Evolutionary conservation across 345 rosid genomes (phyloP).

Genomic region (Carallia brachiata): DNA sequence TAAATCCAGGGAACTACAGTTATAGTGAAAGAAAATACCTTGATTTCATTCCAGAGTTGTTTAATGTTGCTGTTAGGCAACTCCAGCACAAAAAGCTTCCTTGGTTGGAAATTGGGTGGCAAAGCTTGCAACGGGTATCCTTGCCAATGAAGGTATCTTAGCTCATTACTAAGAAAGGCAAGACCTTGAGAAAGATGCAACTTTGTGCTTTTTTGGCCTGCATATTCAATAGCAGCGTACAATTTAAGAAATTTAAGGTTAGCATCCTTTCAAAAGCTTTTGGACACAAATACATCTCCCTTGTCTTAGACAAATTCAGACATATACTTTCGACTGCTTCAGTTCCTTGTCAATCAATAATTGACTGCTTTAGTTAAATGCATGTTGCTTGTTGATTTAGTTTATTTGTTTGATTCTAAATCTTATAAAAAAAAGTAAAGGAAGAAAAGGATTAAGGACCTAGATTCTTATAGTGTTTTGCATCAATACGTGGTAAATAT

Average conservation of each 20-base stretch:
- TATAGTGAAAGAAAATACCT: not conserved
- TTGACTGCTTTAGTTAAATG: not conserved
- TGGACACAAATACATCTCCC: not conserved
- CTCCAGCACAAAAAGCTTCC: slow-evolving; percentile 6
- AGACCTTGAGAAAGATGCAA: not conserved
- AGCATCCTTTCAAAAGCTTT: not conserved
- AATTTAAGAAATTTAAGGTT: not conserved
- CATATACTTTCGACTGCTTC: not conserved
- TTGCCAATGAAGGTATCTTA: slow-evolving; percentile 8
- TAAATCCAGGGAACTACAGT: not conserved
- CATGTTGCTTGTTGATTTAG: not conserved
- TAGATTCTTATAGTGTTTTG: slow-evolving; percentile 5
- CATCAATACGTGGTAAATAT: slow-evolving; percentile 7
- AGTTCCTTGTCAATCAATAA: not conserved
- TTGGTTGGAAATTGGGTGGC: slow-evolving; percentile 3
- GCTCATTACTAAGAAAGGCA: not conserved
- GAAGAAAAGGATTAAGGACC: not conserved
- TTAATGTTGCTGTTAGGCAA: slow-evolving; percentile 5
- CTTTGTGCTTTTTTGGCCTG: slow-evolving; percentile 3
- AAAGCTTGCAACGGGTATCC: slow-evolving; percentile 10
- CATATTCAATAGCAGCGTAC: not conserved
- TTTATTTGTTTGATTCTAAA: no score
- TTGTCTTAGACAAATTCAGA: not conserved
- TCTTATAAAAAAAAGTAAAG: not conserved
- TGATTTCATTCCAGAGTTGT: not conserved